Base-by-base conservation (phyloP, 768 basidiomycete species). In the Tulasnella sp. region DNA sequence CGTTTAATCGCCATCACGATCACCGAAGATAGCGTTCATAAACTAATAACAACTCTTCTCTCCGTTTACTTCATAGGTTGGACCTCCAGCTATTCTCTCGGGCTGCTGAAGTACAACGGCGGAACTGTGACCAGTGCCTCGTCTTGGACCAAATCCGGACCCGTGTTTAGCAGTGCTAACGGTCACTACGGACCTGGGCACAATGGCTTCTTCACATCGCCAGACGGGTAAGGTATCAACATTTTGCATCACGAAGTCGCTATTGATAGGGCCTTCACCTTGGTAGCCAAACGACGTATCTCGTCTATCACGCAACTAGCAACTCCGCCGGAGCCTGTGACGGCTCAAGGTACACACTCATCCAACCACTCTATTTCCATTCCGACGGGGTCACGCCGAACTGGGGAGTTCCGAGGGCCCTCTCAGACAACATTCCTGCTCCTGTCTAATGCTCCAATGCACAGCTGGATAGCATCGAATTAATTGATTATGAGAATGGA, bases 151-250 rank as follows among this genome's bases (percentile, higher is more conserved):
- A 74, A 74, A 38, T n/a, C 73, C 10, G 73, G 73, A 42, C 73
- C 73, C 40, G 40, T 42, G 24, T 74, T 80, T 76, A 38, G 38
- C 52, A 56, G 58, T 74, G 39, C 44, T 24, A 76, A 56, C 39
- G 71, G 74, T 42, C 27, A 77, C 46, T 80, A 77, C 52, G 44
- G 58, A 44, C 76, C 75, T 46, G 80, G 80, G 0, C 80, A 80
- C 62, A 80, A 80, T 39, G 80, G 80, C 62, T 80, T 80, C 62
- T 80, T 80, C 71, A 77, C 58, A 39, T 46, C 76, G 6, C 76
- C 80, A 16, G 58, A 75, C 42, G 80, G 80, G 39, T 42, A 27
- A 39, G 75, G 36, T 31, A 58, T 36, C n/a, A 52, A 36, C 10
- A 24, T 34, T 36, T 27, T 36, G n/a, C 48, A 72, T 39, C 31